Base-by-base conservation (phyloP, 2,329 filamentous ascomycete genomes). In the Pseudogymnoascus sp. region DNA sequence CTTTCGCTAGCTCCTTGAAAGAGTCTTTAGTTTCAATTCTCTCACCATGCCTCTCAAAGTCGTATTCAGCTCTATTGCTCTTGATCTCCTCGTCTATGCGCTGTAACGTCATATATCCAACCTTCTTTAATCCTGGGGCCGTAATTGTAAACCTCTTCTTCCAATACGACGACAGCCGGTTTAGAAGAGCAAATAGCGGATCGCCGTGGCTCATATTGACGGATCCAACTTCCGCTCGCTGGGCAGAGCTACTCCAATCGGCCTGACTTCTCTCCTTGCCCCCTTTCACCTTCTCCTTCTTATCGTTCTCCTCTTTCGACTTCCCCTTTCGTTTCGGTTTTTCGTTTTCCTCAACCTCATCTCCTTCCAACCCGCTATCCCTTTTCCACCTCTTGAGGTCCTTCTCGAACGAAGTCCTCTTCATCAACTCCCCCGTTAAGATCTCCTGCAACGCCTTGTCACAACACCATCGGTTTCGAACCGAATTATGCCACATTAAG, bases 401-500 rank as follows among this genome's bases (percentile, higher is more conserved):
- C 12, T 86, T 84, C 59, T 68, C 43, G 5, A 70, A 53, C 76
- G 84, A 88, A 3, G 93, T 78, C 5, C 83, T 82, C 0, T 84
- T 79, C 0, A 89, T 82, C 5, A 96, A 70, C 63, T 91, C 87
- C n/a, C 86, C 85, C 3, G 95, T 80, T 72, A 97, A 80, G 14
- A 87, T 88, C 9, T 86, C 85, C 66, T 95, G 90, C 0, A 96
- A 80, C 66, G 89, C 84, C 3, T 82, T 74, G 69, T 97, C 90
- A 68, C 90, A 90, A 18, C 92, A 77, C 88, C 93, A 97, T 0
- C 85, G 80, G 73, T 97, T 97, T 43, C 90, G 85, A 12, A 95
- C 76, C 0, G 90, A 84, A 72, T 97, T 97, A 73, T 97, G 93
- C 82, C 89, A 97, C 65, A 99, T 82, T 14, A 99, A 78, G 61